phyloP scores from a whole-genome alignment of 2,329 filamentous ascomycete genomes.

The Alternaria atra region DNA sequence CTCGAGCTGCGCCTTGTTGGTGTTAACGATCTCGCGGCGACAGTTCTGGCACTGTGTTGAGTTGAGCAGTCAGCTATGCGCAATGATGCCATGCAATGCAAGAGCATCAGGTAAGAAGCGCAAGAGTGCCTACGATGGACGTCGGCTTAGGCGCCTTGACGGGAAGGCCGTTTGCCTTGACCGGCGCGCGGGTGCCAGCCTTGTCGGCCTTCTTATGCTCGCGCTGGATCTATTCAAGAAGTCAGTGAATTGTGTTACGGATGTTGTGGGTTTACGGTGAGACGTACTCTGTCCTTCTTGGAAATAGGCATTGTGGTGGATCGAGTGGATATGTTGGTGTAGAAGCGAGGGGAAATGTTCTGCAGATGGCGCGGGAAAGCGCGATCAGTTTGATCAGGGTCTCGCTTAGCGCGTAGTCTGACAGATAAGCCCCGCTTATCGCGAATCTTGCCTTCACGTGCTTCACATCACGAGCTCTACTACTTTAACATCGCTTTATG shows the following conservation, averaged over 20 bases:
- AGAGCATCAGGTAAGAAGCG: conserved; percentile 12
- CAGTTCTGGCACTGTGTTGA: conserved; percentile 59
- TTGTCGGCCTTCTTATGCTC: conserved; percentile 65
- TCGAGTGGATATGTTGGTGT: neutral
- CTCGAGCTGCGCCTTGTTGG: conserved; percentile 62
- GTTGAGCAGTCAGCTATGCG: neutral
- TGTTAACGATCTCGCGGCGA: conserved; percentile 62
- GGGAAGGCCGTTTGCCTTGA: conserved; percentile 65
- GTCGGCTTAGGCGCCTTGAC: conserved; percentile 65
- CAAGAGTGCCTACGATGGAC: conserved; percentile 52
- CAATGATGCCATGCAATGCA: neutral
- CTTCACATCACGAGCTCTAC: neutral
- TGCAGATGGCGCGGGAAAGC: conserved; percentile 1
- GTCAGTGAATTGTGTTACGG: neutral
- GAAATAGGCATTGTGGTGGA: conserved; percentile 56
- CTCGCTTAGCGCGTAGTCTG: conserved; percentile 13
- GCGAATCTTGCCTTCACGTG: neutral
- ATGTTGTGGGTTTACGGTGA: neutral
- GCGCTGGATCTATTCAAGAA: conserved; percentile 58
- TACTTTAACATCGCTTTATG: neutral
- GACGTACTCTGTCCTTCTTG: conserved; percentile 57
- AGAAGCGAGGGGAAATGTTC: conserved; percentile 11
- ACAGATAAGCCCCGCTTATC: conserved; percentile 5
- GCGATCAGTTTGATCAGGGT: conserved; percentile 10
- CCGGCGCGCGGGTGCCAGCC: conserved; percentile 62